A percentile compares a stretch with the other conserved stretches of the same genome.
phyloP scores from a whole-genome alignment of 129 eudicot genomes.

The Escallonia rubra region DNA sequence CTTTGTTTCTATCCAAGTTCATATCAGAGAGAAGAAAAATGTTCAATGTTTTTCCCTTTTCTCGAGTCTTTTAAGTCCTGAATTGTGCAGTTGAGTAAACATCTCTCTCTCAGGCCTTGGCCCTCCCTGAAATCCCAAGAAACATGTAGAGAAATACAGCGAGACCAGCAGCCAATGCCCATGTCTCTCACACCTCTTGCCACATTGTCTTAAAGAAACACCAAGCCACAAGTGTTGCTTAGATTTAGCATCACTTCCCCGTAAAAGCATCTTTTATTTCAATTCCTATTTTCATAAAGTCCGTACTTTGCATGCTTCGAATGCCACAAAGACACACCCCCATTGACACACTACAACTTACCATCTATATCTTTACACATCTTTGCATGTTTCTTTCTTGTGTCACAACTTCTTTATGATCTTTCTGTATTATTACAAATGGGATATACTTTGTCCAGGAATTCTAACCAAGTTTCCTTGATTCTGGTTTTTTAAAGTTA shows the following conservation, averaged over 20 bases:
- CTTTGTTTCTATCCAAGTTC: no score
- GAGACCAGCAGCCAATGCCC: background rate
- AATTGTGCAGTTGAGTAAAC: no score
- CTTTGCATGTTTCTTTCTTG: conserved; percentile 14
- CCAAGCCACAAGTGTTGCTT: background rate
- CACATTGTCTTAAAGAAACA: conserved; percentile 7
- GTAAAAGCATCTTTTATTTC: conserved; percentile 1
- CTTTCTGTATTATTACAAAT: conserved; percentile 15
- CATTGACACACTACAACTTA: no score
- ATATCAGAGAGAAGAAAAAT: no score
- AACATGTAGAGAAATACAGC: background rate
- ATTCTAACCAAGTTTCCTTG: conserved; percentile 17
- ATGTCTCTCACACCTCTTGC: background rate
- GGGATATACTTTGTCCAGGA: conserved; percentile 25
- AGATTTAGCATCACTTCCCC: background rate
- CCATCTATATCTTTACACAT: background rate
- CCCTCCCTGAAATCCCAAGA: background rate
- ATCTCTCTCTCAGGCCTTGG: no score
- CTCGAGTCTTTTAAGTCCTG: no score
- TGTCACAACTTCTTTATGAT: background rate
- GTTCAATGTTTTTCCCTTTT: no score
- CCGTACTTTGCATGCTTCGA: conserved; percentile 22
- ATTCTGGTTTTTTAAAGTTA: conserved; percentile 26
- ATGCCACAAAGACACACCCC: background rate
- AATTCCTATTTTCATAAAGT: background rate